Evolutionary conservation across 805 yeast genomes (phyloP), one percentile per base, ranked within the genome.

Genomic region (Starmerella apicola): DNA sequence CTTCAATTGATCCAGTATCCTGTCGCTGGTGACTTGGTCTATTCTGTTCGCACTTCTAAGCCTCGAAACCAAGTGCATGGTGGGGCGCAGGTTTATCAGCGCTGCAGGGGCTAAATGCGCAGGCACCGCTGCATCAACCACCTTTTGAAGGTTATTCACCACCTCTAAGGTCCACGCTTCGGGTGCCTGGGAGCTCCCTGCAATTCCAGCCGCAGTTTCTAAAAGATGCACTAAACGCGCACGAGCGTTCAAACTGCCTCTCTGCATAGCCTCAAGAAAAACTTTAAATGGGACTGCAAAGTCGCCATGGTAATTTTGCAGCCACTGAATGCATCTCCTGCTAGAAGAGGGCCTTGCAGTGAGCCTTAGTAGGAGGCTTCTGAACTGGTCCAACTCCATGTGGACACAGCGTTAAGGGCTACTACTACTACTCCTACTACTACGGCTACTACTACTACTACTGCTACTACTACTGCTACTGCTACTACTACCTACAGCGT

Each of bases 351-450:
- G 42, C 1, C 84, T 70, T 0, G 94, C 86, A 32, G 74, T 76
- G 31, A 88, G 62, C 5, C 67, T 58, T 49, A 76, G 69, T 39
- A 86, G 65, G 32, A 76, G 71, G 50, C 76, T 81, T 5, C 83
- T 95, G 57, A 88, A 82, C 1, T 95, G 77, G 56, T 86, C 95
- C 94, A 86, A 83, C 13, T 28, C 38, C 12, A 21, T 41, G 20
- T 30, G 10, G n/a, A n/a, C n/a, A n/a, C 32, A 30, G 15, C 6
- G 32, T 13, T 15, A 10, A 7, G 31, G 8, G 31, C 31, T 18
- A 6, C n/a, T 7, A 15, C 31, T 7, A 8, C 12, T 9, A 8
- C 26, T 24, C 12, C 26, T 24, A 24, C 26, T 24, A 24, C 26
- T 24, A 12, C 26, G 26, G n/a, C n/a, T n/a, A n/a, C n/a, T n/a